phyloP scores from a whole-genome alignment of 2,329 filamentous ascomycete species.

The Diaporthe australafricana region DNA sequence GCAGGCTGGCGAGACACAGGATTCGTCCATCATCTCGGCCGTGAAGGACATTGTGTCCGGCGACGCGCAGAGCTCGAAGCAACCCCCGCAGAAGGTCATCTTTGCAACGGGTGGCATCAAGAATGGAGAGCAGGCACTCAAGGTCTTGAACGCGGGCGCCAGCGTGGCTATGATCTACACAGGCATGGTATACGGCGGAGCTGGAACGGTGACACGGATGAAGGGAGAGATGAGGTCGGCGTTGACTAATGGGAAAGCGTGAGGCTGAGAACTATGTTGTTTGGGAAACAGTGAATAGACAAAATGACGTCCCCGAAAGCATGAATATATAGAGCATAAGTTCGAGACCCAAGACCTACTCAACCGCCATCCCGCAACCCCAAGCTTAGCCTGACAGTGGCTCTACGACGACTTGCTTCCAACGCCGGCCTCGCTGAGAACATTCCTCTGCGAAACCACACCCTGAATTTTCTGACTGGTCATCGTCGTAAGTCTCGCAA shows the following conservation, averaged over 20 bases:
- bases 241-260: conserved; percentile 41
- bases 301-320: conserved; percentile 1
- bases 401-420: too few relatives aligned
- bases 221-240: conserved; percentile 70
- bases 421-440: too few relatives aligned
- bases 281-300: conserved; percentile 15
- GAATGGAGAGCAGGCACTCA: conserved; percentile 83
- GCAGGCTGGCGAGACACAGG: conserved; percentile 45
- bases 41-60: conserved; percentile 49
- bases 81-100: conserved; percentile 75
- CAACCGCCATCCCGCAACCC: too few relatives aligned
- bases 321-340: background rate
- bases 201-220: conserved; percentile 73
- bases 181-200: conserved; percentile 72
- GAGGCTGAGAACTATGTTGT: background rate
- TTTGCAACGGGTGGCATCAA: conserved; percentile 96
- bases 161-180: conserved; percentile 95
- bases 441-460: too few relatives aligned
- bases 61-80: conserved; percentile 42
- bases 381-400: too few relatives aligned
- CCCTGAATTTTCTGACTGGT: too few relatives aligned
- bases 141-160: conserved; percentile 88
- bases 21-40: conserved; percentile 48
- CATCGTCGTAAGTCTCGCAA: too few relatives aligned
- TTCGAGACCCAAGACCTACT: background rate